A percentile compares a stretch with the other conserved stretches of the same genome.
These are phyloP conservation scores for Talaromyces sp. DNA, from an alignment of 2,329 filamentous ascomycete species.

Conservation along the genomic window DNA sequence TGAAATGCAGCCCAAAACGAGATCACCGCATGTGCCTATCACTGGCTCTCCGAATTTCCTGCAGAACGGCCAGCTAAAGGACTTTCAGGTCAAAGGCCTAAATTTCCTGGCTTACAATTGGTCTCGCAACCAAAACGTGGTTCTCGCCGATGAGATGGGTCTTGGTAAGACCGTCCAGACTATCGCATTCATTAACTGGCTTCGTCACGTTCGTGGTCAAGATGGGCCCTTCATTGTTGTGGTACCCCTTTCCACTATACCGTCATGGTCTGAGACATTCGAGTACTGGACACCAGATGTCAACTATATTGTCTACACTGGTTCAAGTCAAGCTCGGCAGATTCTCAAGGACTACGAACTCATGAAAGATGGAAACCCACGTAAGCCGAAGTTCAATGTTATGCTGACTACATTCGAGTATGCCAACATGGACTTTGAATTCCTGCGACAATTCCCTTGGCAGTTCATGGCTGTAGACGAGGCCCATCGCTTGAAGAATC, in stretches of 20 bases:
- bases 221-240: constrained; percentile 95
- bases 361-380: constrained; percentile 77
- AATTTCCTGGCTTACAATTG: constrained; percentile 97
- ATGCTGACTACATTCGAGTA: constrained; percentile 97
- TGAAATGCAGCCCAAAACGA: constrained; percentile 71
- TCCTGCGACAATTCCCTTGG: constrained; percentile 90
- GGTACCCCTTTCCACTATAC: constrained; percentile 95
- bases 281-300: constrained; percentile 93
- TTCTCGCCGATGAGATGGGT: constrained; percentile 97
- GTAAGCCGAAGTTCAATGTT: constrained; percentile 95
- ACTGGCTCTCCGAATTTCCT: constrained; percentile 83
- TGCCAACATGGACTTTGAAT: constrained; percentile 78
- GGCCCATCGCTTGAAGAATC: constrained; percentile 93
- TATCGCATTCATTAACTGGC: constrained; percentile 94
- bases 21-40: constrained; percentile 67
- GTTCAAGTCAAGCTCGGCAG: constrained; percentile 77
- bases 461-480: constrained; percentile 96
- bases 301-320: constrained; percentile 96
- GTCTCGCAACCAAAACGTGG: constrained; percentile 91
- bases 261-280: constrained; percentile 97
- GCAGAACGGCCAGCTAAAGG: constrained; percentile 75
- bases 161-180: constrained; percentile 97
- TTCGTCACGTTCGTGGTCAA: constrained; percentile 82
- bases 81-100: constrained; percentile 89
- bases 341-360: constrained; percentile 91